A percentile compares a stretch with the other conserved stretches of the same genome.
These are phyloP conservation scores for Gaeumannomyces tritici DNA, from an alignment of 2,329 filamentous ascomycete species.

Conservation along the genomic window DNA sequence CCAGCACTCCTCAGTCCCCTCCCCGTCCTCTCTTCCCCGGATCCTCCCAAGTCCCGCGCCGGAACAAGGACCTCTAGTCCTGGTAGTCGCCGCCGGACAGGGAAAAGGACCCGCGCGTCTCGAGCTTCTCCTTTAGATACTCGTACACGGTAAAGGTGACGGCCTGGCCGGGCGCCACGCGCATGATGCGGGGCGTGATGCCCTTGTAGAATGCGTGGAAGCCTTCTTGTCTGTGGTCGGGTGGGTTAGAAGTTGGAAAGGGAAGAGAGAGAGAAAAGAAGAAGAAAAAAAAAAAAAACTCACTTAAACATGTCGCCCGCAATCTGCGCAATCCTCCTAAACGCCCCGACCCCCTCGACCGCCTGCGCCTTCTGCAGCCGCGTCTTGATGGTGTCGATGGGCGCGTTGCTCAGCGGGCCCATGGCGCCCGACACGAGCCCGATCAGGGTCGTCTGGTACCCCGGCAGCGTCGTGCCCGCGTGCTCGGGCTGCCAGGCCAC, in stretches of 20 bases:
- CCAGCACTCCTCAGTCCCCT: too few species aligned
- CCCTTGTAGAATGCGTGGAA: slow-evolving; percentile 96
- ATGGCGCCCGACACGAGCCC: slow-evolving; percentile 89
- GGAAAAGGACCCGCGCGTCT: slow-evolving; percentile 51
- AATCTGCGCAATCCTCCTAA: slow-evolving; percentile 70
- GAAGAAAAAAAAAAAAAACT: too few species aligned
- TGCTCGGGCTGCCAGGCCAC: slow-evolving; percentile 65
- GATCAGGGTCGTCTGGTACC: slow-evolving; percentile 84
- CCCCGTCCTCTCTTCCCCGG: too few species aligned
- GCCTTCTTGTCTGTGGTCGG: slow-evolving; percentile 64
- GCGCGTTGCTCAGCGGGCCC: slow-evolving; percentile 91
- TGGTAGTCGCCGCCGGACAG: slow-evolving; percentile 56
- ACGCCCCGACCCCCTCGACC: slow-evolving; percentile 68
- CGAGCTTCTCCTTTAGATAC: slow-evolving; percentile 62
- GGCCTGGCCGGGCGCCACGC: slow-evolving; percentile 90
- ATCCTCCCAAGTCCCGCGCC: background rate
- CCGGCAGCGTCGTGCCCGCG: slow-evolving; percentile 55
- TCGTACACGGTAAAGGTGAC: slow-evolving; percentile 72
- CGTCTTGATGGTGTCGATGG: slow-evolving; percentile 99
- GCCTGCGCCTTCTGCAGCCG: slow-evolving; percentile 84
- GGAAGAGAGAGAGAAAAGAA: background rate
- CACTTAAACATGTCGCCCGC: slow-evolving; percentile 76
- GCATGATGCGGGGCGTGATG: slow-evolving; percentile 95
- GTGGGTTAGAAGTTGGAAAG: background rate
- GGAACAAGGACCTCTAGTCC: slow-evolving; percentile 35